Conservation (phyloP, 2,329 filamentous ascomycete genomes). For the Chrysoporthe deuterocubensis region DNA sequence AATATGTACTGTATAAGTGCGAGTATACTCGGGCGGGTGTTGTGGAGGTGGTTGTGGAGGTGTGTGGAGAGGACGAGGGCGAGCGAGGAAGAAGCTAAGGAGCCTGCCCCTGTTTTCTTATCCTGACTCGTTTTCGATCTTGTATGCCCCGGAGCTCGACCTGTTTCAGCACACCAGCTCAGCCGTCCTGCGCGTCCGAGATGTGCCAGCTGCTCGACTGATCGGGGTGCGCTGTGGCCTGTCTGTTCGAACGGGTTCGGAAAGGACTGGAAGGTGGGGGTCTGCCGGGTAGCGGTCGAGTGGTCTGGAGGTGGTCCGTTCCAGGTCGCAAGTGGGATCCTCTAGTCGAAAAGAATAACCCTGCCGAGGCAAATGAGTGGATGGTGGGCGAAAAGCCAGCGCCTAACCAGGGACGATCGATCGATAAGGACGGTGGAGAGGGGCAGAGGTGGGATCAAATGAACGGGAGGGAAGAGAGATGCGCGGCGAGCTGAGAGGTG, state of each 20-base stretch:
- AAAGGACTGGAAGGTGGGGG: constrained; percentile 21
- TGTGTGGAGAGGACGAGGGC: constrained; percentile 5
- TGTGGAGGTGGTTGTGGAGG: constrained; percentile 8
- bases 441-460: constrained; percentile 1
- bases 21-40: background rate
- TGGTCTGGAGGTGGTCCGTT: constrained; percentile 6
- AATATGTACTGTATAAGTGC: constrained; percentile 8
- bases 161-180: constrained; percentile 19
- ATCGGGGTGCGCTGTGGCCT: constrained; percentile 14
- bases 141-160: constrained; percentile 15
- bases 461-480: background rate
- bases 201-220: constrained; percentile 17
- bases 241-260: constrained; percentile 11
- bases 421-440: constrained; percentile 25
- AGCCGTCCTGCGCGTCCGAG: constrained; percentile 14
- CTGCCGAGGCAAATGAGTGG: constrained; percentile 33
- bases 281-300: background rate
- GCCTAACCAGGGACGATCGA: constrained; percentile 32
- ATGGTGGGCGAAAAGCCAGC: constrained; percentile 36
- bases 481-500: constrained; percentile 5
- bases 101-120: constrained; percentile 12
- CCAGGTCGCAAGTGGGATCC: constrained; percentile 1
- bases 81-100: constrained; percentile 1
- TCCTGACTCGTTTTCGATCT: constrained; percentile 12
- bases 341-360: constrained; percentile 16